Evolutionary conservation across 148 eudicot genomes (phyloP), one percentile per base, ranked within the genome.

Genomic region (Cornus kousa): DNA sequence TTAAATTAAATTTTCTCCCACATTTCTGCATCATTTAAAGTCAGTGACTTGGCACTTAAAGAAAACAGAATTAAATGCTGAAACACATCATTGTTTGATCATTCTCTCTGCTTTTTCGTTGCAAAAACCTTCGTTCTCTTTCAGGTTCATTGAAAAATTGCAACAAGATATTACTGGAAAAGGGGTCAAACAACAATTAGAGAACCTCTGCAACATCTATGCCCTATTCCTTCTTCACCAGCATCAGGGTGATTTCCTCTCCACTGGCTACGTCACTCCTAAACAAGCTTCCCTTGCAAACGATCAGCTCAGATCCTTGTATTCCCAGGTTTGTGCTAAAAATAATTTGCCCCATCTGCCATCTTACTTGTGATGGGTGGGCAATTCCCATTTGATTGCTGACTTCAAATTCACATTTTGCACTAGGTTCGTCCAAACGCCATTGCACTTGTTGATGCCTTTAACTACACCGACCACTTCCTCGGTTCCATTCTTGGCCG

Each of bases 401-500:
- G 1, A 53, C 59, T 53, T 40, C 70, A 66, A 65, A 67, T 68
- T 35, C 19, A 23, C 55, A 67, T 19, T 72, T 70, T 43, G 62
- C 24, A 13, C 73, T 71, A 95, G 98, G 88, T 91, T 57, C 98
- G 97, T 40, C 98, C 98, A 46, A 95, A 95, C 67, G 94, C 94
- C n/a, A 83, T 95, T 46, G 92, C 94, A 5, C 91, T 95, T n/a
- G 98, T 95, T 28, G 98, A 95, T 76, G 85, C 97, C 32, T 95
- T 95, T 87, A 95, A 90, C 84, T 89, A 95, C 92, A 91, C 97
- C 0, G 97, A 95, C 74, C 97, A 95, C 88, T 95, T 68, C 90
- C 97, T 95, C 7, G 90, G 93, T 74, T 93, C 98, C 9, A 90
- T 86, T 75, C 93, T 95, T 55, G 98, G 98, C 37, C 89, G 98